Conservation (phyloP, 495 filamentous ascomycete genomes). For the Penicillium paradoxum region DNA sequence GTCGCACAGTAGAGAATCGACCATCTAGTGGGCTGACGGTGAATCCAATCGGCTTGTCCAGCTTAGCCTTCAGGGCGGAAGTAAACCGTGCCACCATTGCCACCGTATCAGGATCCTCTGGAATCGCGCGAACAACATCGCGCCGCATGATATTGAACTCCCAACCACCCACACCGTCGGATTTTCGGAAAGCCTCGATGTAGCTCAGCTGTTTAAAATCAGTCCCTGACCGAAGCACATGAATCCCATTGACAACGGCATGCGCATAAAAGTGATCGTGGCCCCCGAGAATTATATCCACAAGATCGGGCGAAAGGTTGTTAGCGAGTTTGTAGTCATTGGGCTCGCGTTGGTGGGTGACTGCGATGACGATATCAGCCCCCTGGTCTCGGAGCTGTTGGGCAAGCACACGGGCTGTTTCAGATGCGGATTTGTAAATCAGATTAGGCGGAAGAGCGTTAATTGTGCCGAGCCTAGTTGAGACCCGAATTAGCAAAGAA, state of each 20-base stretch:
- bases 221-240: slow-evolving; percentile 75
- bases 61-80: slow-evolving; percentile 61
- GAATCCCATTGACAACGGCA: slow-evolving; percentile 65
- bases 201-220: slow-evolving; percentile 92
- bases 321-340: slow-evolving; percentile 78
- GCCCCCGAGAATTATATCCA: slow-evolving; percentile 82
- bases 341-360: slow-evolving; percentile 83
- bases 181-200: slow-evolving; percentile 62
- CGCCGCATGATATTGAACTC: slow-evolving; percentile 70
- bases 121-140: slow-evolving; percentile 63
- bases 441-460: slow-evolving; percentile 76
- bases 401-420: slow-evolving; percentile 64
- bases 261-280: slow-evolving; percentile 89
- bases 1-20: slow-evolving; percentile 75
- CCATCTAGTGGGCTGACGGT: slow-evolving; percentile 76
- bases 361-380: slow-evolving; percentile 71
- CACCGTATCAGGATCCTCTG: slow-evolving; percentile 52
- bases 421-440: slow-evolving; percentile 70
- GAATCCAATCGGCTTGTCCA: slow-evolving; percentile 80
- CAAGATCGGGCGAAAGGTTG: slow-evolving; percentile 56
- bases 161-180: slow-evolving; percentile 49
- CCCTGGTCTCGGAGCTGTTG: slow-evolving; percentile 67
- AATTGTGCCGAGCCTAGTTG: slow-evolving; percentile 72
- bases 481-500: not conserved
- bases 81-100: slow-evolving; percentile 63